These are phyloP conservation scores for Debaryomycetaceae sp. DNA, from an alignment of 1,139 yeast genomes.

Conservation along the genomic window DNA sequence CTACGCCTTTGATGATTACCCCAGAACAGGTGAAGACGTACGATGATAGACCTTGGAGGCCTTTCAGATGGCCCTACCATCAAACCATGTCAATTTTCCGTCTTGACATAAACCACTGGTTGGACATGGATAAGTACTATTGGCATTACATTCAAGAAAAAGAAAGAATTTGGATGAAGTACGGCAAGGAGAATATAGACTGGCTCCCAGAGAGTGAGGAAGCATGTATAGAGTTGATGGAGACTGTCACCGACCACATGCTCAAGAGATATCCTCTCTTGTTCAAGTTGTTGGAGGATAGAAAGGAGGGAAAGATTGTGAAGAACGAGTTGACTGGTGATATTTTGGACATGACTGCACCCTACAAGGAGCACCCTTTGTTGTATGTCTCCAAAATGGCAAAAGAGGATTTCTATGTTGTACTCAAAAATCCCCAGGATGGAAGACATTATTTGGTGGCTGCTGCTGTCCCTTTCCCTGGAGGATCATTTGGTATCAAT, in stretches of 20 bases:
- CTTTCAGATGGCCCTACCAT: slow-evolving; percentile 77
- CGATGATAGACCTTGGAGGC: slow-evolving; percentile 79
- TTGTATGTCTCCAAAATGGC: slow-evolving; percentile 64
- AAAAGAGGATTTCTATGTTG: slow-evolving; percentile 70
- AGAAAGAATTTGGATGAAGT: slow-evolving; percentile 51
- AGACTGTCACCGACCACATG: slow-evolving; percentile 58
- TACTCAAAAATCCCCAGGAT: slow-evolving; percentile 49
- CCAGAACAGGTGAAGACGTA: slow-evolving; percentile 63
- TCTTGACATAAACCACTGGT: slow-evolving; percentile 70
- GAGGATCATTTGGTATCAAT: slow-evolving; percentile 65
- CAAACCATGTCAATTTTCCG: slow-evolving; percentile 76
- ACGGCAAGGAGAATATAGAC: slow-evolving; percentile 60
- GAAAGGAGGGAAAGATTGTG: slow-evolving; percentile 36
- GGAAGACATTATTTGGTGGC: slow-evolving; percentile 64
- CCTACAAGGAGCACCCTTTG: slow-evolving; percentile 62
- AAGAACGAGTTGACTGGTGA: slow-evolving; percentile 63
- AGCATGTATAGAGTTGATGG: slow-evolving; percentile 62
- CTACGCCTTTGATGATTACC: slow-evolving; percentile 60
- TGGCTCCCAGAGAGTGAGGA: slow-evolving; percentile 69
- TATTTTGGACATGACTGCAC: slow-evolving; percentile 53
- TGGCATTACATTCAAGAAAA: slow-evolving; percentile 64
- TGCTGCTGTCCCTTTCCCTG: slow-evolving; percentile 77
- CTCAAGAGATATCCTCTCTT: slow-evolving; percentile 57
- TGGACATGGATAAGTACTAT: slow-evolving; percentile 76
- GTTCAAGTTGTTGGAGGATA: slow-evolving; percentile 49